These are phyloP conservation scores for Phoenix roebelenii DNA, from an alignment of 176 grass and related monocot species.

Conservation along the genomic window DNA sequence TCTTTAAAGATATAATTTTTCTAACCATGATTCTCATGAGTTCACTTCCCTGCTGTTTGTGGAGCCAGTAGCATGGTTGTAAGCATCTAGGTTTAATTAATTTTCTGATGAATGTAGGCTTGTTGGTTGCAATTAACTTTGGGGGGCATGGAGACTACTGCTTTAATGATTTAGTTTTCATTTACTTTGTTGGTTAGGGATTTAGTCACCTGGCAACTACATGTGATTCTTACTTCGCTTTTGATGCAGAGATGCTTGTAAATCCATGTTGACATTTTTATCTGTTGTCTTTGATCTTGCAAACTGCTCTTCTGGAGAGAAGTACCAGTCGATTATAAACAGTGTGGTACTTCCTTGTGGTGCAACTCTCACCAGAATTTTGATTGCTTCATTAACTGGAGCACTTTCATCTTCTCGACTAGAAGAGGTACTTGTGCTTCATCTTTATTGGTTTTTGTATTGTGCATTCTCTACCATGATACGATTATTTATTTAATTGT, in stretches of 20 bases:
- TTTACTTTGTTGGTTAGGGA: too few relatives aligned
- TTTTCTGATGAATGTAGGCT: too few relatives aligned
- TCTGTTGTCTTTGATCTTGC: slow-evolving; percentile 79
- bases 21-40: too few relatives aligned
- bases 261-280: slow-evolving; percentile 85
- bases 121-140: too few relatives aligned
- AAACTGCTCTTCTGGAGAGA: slow-evolving; percentile 52
- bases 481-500: slow-evolving; percentile 2
- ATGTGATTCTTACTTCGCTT: not conserved
- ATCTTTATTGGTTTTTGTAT: too few relatives aligned
- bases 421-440: slow-evolving; percentile 51
- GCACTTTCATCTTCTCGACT: slow-evolving; percentile 74
- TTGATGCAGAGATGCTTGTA: slow-evolving; percentile 72
- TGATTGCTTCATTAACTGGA: slow-evolving; percentile 86
- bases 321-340: slow-evolving; percentile 60
- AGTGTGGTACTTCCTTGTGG: slow-evolving; percentile 62
- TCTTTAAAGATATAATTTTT: too few relatives aligned
- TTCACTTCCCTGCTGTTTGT: too few relatives aligned
- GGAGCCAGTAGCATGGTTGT: too few relatives aligned
- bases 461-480: not conserved
- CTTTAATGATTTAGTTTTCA: too few relatives aligned
- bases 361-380: slow-evolving; percentile 81
- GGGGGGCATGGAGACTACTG: too few relatives aligned
- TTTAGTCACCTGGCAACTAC: not conserved
- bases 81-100: too few relatives aligned